Percentiles rank a stretch among this genome's conserved stretches.
phyloP scores from a whole-genome alignment of 257 asterid species.

The Lantana camara region DNA sequence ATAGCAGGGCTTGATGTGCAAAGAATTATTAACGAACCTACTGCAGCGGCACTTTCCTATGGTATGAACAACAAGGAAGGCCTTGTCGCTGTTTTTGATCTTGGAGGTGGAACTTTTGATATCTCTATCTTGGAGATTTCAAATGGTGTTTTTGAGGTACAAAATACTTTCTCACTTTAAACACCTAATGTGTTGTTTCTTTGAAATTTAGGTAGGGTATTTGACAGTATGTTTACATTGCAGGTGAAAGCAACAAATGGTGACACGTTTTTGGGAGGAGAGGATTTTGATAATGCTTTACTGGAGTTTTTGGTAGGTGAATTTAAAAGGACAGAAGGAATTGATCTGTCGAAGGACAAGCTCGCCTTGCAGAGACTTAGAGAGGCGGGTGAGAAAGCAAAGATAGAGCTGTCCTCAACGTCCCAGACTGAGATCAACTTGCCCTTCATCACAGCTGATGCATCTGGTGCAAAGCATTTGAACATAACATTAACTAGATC shows the following conservation, averaged over 20 bases:
- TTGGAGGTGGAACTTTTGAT: constrained; percentile 80
- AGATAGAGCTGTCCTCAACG: constrained; percentile 77
- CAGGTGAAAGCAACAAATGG: constrained; percentile 87
- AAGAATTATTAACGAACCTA: constrained; percentile 73
- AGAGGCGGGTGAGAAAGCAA: constrained; percentile 86
- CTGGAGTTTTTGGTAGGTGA: constrained; percentile 67
- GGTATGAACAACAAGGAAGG: constrained; percentile 73
- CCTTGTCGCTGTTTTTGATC: constrained; percentile 76
- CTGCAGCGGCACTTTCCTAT: constrained; percentile 82
- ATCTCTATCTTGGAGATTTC: constrained; percentile 75
- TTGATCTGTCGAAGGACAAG: constrained; percentile 66
- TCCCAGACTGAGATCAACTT: constrained; percentile 71
- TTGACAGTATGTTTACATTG: constrained; percentile 17
- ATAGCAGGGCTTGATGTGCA: constrained; percentile 78
- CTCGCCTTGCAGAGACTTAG: constrained; percentile 80
- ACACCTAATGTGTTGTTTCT: neutral
- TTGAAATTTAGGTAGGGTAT: neutral
- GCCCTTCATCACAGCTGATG: constrained; percentile 75
- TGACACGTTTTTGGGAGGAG: constrained; percentile 86
- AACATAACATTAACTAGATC: constrained; percentile 68
- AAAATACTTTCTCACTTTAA: neutral
- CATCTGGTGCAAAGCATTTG: constrained; percentile 70
- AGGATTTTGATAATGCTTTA: constrained; percentile 69
- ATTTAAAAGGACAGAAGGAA: constrained; percentile 59
- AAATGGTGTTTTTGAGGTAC: constrained; percentile 77